Base-by-base conservation (phyloP, 441 rosid genomes). In the Gossypium davidsonii region DNA sequence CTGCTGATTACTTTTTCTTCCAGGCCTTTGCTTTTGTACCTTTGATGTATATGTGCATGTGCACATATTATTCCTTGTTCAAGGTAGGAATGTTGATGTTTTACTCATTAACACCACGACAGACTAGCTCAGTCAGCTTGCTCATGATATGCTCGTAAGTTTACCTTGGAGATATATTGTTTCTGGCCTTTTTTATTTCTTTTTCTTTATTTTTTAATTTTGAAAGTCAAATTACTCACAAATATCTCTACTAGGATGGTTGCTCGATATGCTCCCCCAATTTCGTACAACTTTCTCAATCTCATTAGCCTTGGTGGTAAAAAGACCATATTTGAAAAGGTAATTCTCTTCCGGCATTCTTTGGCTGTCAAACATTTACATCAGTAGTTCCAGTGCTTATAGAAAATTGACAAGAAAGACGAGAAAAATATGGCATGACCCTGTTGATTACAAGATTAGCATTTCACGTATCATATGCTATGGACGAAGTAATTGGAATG, bases 111-210 rank as follows among this genome's bases (percentile, higher is more conserved):
- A 96, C 99, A 52, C 97, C 97, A 5, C 85, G 97, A 67, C 98
- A 90, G 83, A 96, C 99, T 28, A 93, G 99, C 80, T 87, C 99
- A 57, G 99, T 96, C 74, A 89, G 90, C 81, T 84, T 96, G 88
- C 93, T 96, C 53, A 93, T 96, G 99, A 96, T 96, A 79, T 93
- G 99, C 89, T 96, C 97, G 98, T 96, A 84, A 88, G 97, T 81
- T 63, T 67, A 72, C 37, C 49, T 72, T 0, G 3, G 58, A 74
- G 53, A 75, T 73, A 25, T 61, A 14, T 3, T 53, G 51, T 53
- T 5, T 56, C 15, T 21, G 4, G 73, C 67, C 28, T 49, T 60
- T 4, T 15, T 37, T 10, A 10, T 34, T 20, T 31, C 6, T 59
- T 28, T 44, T 26, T 17, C 3, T 17, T 52, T 53, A 53, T 17